Conservation (phyloP, 1,284 basidiomycete species). For the Ganoderma leucocontextum region DNA sequence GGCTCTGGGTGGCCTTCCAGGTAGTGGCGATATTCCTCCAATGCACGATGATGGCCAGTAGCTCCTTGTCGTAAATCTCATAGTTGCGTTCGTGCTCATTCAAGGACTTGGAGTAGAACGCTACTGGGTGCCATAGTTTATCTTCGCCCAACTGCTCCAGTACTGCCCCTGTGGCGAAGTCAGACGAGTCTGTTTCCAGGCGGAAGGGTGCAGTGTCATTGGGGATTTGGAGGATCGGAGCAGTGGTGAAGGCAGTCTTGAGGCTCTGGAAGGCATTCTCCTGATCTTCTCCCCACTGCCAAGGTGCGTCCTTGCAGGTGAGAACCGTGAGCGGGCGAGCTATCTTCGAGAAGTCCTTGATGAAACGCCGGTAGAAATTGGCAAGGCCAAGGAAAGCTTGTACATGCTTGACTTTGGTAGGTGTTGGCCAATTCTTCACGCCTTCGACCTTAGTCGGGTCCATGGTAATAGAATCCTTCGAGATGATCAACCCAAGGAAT, state of each 20-base stretch:
- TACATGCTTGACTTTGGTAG: slow-evolving; percentile 28
- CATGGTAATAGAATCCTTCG: slow-evolving; percentile 10
- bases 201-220: background rate
- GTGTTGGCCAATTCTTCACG: slow-evolving; percentile 17
- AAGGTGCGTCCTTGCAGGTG: slow-evolving; percentile 24
- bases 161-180: slow-evolving; percentile 20
- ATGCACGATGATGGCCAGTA: slow-evolving; percentile 45
- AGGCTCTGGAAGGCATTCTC: slow-evolving; percentile 41
- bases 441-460: slow-evolving; percentile 20
- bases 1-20: slow-evolving; percentile 31
- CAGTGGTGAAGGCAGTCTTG: slow-evolving; percentile 22
- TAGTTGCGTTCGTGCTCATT: slow-evolving; percentile 41
- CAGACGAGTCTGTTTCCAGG: slow-evolving; percentile 10
- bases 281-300: slow-evolving; percentile 28
- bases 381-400: slow-evolving; percentile 27
- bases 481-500: background rate
- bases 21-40: slow-evolving; percentile 46
- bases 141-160: slow-evolving; percentile 18
- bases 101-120: slow-evolving; percentile 19
- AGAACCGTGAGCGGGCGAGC: slow-evolving; percentile 34
- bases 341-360: slow-evolving; percentile 41
- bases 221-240: background rate
- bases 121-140: slow-evolving; percentile 21
- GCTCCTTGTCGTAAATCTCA: slow-evolving; percentile 48
- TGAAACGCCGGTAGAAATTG: slow-evolving; percentile 39